Conservation (phyloP, 768 basidiomycete genomes). For the Fibroporia radiculosa region DNA sequence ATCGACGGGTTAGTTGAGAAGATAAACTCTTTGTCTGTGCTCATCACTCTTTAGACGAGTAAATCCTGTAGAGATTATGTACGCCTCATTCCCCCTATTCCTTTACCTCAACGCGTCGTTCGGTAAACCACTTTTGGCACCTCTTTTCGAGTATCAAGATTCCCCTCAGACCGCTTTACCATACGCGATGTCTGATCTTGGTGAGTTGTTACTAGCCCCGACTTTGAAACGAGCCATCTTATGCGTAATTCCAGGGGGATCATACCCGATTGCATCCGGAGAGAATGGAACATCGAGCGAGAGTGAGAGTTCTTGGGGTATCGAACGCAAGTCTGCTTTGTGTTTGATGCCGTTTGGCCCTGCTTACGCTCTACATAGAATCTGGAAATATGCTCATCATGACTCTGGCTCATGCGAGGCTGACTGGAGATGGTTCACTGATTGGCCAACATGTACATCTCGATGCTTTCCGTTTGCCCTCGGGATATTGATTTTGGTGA, state of each 20-base stretch:
- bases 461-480: neutral
- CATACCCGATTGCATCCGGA: constrained; percentile 12
- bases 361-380: constrained; percentile 13
- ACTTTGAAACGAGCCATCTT: neutral
- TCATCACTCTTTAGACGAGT: constrained; percentile 13
- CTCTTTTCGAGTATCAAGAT: constrained; percentile 21
- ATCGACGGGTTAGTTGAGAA: neutral
- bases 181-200: constrained; percentile 23
- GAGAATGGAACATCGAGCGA: neutral
- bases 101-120: constrained; percentile 25
- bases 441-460: constrained; percentile 15
- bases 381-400: constrained; percentile 25
- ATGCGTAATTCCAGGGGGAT: neutral
- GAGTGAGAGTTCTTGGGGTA: neutral
- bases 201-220: constrained; percentile 4
- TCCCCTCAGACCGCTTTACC: constrained; percentile 10
- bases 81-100: constrained; percentile 22
- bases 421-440: constrained; percentile 20
- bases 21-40: neutral
- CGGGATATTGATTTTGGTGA: neutral
- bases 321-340: constrained; percentile 8
- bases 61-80: constrained; percentile 26
- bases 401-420: constrained; percentile 22
- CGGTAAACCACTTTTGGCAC: constrained; percentile 18
- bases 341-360: too few relatives aligned